These are phyloP conservation scores for Saccharomycopsis fermentans DNA, from an alignment of 805 yeast species.

Conservation along the genomic window DNA sequence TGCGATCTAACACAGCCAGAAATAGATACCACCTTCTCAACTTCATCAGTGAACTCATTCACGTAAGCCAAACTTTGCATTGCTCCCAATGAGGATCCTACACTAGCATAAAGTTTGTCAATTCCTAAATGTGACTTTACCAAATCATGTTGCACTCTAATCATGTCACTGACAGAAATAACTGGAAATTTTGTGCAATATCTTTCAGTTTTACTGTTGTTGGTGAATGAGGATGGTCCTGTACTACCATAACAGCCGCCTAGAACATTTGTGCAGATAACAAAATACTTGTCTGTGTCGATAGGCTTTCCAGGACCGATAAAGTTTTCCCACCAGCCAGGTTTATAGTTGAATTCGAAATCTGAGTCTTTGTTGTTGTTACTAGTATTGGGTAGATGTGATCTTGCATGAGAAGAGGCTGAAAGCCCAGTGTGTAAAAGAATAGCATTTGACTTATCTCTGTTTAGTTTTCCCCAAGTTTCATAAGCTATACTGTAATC, in stretches of 20 bases:
- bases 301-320: constrained; percentile 69
- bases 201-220: constrained; percentile 32
- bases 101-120: constrained; percentile 57
- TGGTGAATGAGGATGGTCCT: constrained; percentile 81
- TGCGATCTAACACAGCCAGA: constrained; percentile 92
- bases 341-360: constrained; percentile 25
- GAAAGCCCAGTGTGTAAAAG: constrained; percentile 84
- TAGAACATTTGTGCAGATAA: constrained; percentile 81
- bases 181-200: constrained; percentile 88
- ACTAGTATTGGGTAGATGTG: constrained; percentile 54
- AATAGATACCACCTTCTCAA: constrained; percentile 64
- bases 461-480: constrained; percentile 75
- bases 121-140: constrained; percentile 55
- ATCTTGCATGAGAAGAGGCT: constrained; percentile 88
- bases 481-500: constrained; percentile 82
- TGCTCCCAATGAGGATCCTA: constrained; percentile 98
- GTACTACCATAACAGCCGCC: constrained; percentile 96
- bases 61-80: constrained; percentile 91
- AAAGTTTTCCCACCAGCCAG: constrained; percentile 95
- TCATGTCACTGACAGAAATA: constrained; percentile 80
- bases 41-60: constrained; percentile 69
- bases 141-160: constrained; percentile 72
- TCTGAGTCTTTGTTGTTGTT: not conserved
- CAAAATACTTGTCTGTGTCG: constrained; percentile 73
- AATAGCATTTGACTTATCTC: constrained; percentile 57